Base-by-base conservation (phyloP, 2,329 filamentous ascomycete species). In the Neocatenulostroma microsporum region DNA sequence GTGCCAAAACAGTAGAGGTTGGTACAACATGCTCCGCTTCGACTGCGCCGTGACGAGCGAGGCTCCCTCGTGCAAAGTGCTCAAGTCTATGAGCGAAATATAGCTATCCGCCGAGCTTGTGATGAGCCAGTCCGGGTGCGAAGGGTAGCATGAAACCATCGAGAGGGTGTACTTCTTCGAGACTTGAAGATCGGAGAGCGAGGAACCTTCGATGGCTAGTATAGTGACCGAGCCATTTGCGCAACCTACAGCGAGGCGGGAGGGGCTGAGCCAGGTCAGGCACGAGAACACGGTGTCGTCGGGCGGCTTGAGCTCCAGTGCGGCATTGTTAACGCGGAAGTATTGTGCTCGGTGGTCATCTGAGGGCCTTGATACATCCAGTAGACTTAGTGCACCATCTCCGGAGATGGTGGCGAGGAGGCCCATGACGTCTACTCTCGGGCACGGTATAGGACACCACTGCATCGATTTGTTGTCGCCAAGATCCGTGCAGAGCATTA, bases 401-500 rank as follows among this genome's bases (percentile, higher is more conserved):
- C 63, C 66, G 62, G 71, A 78, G 2, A 79, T 55, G 9, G 67
- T 66, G 4, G 72, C 75, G 17, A 80, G 60, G 5, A 78, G 56
- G 0, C 74, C 74, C 23, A 78, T 53, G 30, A 54, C 50, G 49
- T 41, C 51, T 47, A 20, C 45, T 49, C 10, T 40, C 47, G 17
- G 54, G 49, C 29, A 55, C 40, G 17, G 57, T 30, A 71, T 57
- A 9, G 72, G 72, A 53, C 73, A 76, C 74, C 75, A 81, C 41
- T 67, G 62, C 19, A 80, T 57, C 7, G 65, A 60, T 44, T 66
- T 71, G 13, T 76, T 56, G 39, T 72, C 65, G 3, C 75, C 76
- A 67, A 73, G 77, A 15, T 74, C 62, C 2, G 69, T 68, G 46
- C 73, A 76, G n/a, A 79, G 52, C 3, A 72, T 66, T 23, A 69